Evolutionary conservation across 192 early-diverging fungal genomes (phyloP).

Genomic region (Coemansia sp.): DNA sequence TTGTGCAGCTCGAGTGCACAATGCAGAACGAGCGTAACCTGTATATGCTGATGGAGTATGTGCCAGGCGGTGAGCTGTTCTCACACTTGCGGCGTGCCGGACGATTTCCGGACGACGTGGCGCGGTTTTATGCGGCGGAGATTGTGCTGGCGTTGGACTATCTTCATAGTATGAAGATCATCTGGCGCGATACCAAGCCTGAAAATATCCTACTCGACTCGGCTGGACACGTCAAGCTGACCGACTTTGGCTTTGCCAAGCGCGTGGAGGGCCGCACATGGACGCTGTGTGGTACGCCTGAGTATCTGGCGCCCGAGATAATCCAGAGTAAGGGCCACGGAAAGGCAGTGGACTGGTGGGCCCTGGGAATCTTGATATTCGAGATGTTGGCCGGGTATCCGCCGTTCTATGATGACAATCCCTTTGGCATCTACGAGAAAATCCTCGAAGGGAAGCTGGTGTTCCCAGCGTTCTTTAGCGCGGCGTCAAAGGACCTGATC

Average conservation of each 20-base stretch:
- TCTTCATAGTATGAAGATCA: slow-evolving; percentile 89
- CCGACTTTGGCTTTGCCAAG: slow-evolving; percentile 99
- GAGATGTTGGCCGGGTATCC: slow-evolving; percentile 98
- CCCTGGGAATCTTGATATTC: slow-evolving; percentile 94
- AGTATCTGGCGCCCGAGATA: slow-evolving; percentile 96
- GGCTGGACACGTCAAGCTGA: slow-evolving; percentile 92
- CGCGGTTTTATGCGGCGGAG: slow-evolving; percentile 93
- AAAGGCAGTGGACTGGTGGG: slow-evolving; percentile 99
- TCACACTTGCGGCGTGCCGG: slow-evolving; percentile 91
- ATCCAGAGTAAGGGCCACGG: slow-evolving; percentile 97
- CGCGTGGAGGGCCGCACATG: slow-evolving; percentile 85
- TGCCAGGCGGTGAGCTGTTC: slow-evolving; percentile 94
- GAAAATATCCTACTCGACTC: slow-evolving; percentile 85
- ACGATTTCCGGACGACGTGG: slow-evolving; percentile 92
- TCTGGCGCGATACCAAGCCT: slow-evolving; percentile 96
- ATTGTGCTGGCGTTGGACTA: slow-evolving; percentile 96
- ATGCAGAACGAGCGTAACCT: slow-evolving; percentile 93
- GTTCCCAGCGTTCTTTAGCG: slow-evolving; percentile 87
- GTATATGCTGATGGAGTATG: slow-evolving; percentile 96
- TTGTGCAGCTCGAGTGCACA: slow-evolving; percentile 85
- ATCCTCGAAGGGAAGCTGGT: slow-evolving; percentile 87
- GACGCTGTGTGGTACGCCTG: slow-evolving; percentile 98
- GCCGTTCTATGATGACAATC: slow-evolving; percentile 97
- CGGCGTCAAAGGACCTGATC: slow-evolving; percentile 84
- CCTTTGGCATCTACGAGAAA: slow-evolving; percentile 99